These are phyloP conservation scores for Cystobasidiopsis lactophilus DNA, from an alignment of 768 basidiomycete species.

Conservation along the genomic window DNA sequence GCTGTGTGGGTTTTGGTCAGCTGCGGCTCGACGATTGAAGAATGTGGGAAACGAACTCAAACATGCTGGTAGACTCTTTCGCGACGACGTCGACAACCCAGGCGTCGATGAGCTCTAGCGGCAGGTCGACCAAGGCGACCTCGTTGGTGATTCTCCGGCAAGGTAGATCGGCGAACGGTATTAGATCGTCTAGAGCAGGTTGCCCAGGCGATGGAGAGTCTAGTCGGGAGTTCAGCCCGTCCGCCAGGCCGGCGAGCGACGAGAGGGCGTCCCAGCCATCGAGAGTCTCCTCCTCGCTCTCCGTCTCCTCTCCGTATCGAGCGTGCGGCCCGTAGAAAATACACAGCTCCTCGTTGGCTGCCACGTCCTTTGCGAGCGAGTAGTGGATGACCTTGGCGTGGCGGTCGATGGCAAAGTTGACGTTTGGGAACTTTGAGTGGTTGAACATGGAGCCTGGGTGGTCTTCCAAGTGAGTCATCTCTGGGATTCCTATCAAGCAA, in stretches of 20 bases:
- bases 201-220: slow-evolving; percentile 20
- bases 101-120: slow-evolving; percentile 32
- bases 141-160: slow-evolving; percentile 38
- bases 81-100: slow-evolving; percentile 53
- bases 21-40: too few species aligned
- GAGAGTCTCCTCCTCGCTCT: slow-evolving; percentile 7
- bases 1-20: too few species aligned
- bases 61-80: neutral
- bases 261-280: slow-evolving; percentile 1
- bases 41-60: neutral
- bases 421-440: slow-evolving; percentile 46
- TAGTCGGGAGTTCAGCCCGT: neutral
- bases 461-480: neutral
- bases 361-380: slow-evolving; percentile 34
- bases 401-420: slow-evolving; percentile 39
- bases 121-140: slow-evolving; percentile 3
- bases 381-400: slow-evolving; percentile 41
- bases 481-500: neutral
- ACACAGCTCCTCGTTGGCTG: slow-evolving; percentile 47
- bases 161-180: slow-evolving; percentile 41
- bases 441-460: slow-evolving; percentile 56
- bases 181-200: slow-evolving; percentile 31
- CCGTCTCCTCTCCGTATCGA: slow-evolving; percentile 9
- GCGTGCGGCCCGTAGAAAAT: slow-evolving; percentile 44
- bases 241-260: slow-evolving; percentile 5